These are phyloP conservation scores for Nicotiana tomentosiformis DNA, from an alignment of 257 asterid species.

Conservation along the genomic window DNA sequence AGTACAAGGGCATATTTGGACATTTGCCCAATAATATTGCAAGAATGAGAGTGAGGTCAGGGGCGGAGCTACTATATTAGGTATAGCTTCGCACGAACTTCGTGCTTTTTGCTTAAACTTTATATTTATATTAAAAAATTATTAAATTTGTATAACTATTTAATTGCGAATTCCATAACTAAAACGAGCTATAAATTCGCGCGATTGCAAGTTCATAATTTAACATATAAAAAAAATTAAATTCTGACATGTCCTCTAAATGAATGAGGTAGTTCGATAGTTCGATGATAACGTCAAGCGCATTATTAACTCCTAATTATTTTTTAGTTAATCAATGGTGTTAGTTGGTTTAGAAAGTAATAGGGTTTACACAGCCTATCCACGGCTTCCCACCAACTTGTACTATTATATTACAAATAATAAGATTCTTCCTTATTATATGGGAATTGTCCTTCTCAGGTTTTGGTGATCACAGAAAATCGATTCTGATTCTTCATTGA, in stretches of 20 bases:
- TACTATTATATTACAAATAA: neutral
- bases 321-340: neutral
- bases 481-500: constrained; percentile 20
- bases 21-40: neutral
- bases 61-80: too few relatives aligned
- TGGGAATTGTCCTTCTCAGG: neutral
- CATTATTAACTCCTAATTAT: neutral
- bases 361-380: neutral
- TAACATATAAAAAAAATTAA: too few relatives aligned
- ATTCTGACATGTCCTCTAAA: too few relatives aligned
- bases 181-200: too few relatives aligned
- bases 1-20: too few relatives aligned
- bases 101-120: too few relatives aligned
- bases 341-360: constrained; percentile 4
- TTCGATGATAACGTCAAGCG: neutral
- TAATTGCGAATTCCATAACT: too few relatives aligned
- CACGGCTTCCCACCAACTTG: neutral
- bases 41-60: neutral
- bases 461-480: neutral
- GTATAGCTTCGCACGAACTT: too few relatives aligned
- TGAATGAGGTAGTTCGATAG: neutral
- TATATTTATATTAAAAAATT: too few relatives aligned
- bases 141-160: too few relatives aligned
- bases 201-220: too few relatives aligned
- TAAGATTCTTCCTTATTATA: neutral